Evolutionary conservation across 2,329 filamentous ascomycete genomes (phyloP), one percentile per base, ranked within the genome.

Genomic region (Botrytis sinoallii): DNA sequence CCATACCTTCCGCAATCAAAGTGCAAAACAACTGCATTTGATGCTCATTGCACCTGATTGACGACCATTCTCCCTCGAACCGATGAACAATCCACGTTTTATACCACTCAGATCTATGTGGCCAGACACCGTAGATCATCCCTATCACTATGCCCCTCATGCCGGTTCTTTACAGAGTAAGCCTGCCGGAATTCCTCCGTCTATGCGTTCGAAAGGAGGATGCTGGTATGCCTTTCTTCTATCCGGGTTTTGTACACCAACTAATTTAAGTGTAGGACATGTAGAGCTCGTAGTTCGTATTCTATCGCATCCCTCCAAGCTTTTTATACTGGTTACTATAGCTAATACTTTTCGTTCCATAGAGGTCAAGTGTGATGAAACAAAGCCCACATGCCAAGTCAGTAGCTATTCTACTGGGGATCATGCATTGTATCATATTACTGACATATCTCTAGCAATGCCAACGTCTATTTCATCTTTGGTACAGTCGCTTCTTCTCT

Each of bases 311-410:
- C 3, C 22, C 35, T 32, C 32, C n/a, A 20, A 57, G 20, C 12
- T 55, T 71, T 14, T 38, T 12, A n/a, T 52, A 48, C 10, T 25
- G 29, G 29, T 35, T n/a, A 66, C 42, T 48, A 12, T 6, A 35
- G 40, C 60, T 72, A 42, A 66, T n/a, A 59, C 16, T 52, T 32
- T 29, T 65, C 20, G 10, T 22, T 66, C 16, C 48, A 35, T 42
- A 72, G 70, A 72, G n/a, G 70, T 72, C 9, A 72, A 66, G 55
- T 72, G 70, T 66, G 60, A 72, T 22, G 61, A 59, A 35, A 14
- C 35, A 25, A 72, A 66, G 20, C 70, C 70, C 22, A 8, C 38
- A 4, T 72, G 70, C 20, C 20, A 16, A 42, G 70, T 66, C 8
- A 66, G 70, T 66, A 55, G 22, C n/a, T 52, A 32, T 32, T 59